These are phyloP conservation scores for Ascochyta pisi DNA, from an alignment of 2,329 filamentous ascomycete species.

Conservation along the genomic window DNA sequence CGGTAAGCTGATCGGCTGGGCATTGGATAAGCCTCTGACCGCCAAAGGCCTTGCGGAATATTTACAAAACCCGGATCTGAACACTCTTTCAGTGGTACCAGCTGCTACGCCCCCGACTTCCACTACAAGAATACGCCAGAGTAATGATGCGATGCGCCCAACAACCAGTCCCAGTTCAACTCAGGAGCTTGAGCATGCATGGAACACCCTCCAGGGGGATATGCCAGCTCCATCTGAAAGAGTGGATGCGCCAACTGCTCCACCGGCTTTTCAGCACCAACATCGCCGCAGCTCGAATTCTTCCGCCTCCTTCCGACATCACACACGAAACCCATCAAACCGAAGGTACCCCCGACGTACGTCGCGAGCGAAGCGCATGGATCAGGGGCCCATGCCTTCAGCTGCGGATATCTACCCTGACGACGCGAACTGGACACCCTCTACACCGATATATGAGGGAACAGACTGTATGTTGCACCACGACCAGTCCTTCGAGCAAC, in stretches of 20 bases:
- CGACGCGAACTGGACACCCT: conserved; percentile 26
- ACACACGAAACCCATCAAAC: conserved; percentile 8
- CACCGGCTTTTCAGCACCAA: background rate
- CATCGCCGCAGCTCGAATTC: conserved; percentile 11
- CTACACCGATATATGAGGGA: background rate
- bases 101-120: background rate
- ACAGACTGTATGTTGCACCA: background rate
- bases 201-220: background rate
- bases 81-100: background rate
- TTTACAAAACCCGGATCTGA: conserved; percentile 9
- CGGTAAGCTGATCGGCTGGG: conserved; percentile 31
- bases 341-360: conserved; percentile 9
- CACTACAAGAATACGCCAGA: background rate
- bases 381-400: conserved; percentile 42
- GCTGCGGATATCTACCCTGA: conserved; percentile 42
- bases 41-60: conserved; percentile 27
- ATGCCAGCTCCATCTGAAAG: background rate
- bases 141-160: background rate
- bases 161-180: background rate
- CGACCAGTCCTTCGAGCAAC: background rate
- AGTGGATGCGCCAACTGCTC: background rate
- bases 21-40: conserved; percentile 30
- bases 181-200: background rate
- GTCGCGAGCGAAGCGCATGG: conserved; percentile 30
- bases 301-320: background rate